phyloP scores from a whole-genome alignment of 441 rosid genomes.

The Manihot esculenta region DNA sequence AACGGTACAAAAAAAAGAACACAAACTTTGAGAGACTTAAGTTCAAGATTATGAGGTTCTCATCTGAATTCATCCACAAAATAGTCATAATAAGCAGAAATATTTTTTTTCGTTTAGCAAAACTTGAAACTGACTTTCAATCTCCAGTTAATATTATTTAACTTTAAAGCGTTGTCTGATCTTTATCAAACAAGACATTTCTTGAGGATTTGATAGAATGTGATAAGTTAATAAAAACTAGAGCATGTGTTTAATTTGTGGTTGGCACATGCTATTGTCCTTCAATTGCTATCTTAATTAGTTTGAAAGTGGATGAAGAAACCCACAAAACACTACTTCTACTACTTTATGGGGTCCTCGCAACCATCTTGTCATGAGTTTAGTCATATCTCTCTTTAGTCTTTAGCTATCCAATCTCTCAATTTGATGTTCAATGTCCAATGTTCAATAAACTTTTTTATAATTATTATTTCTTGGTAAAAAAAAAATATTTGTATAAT shows the following conservation, averaged over 20 bases:
- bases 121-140: background rate
- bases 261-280: slow-evolving; percentile 6
- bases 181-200: slow-evolving; percentile 12
- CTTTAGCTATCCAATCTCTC: background rate
- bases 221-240: background rate
- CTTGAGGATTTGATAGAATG: background rate
- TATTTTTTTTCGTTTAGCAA: background rate
- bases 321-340: background rate
- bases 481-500: too few species aligned
- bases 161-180: slow-evolving; percentile 1
- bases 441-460: too few species aligned
- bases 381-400: background rate
- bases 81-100: too few species aligned
- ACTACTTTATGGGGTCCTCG: background rate
- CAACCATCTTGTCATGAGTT: background rate
- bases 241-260: slow-evolving; percentile 3
- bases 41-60: background rate
- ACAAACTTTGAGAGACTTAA: background rate
- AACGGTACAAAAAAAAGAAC: background rate
- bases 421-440: background rate
- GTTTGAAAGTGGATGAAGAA: background rate
- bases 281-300: background rate
- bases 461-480: too few species aligned
- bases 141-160: background rate
- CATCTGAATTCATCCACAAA: too few species aligned